A percentile compares a stretch with the other conserved stretches of the same genome.
phyloP scores from a whole-genome alignment of 179 eudicot genomes.

The Carnegiea gigantea region DNA sequence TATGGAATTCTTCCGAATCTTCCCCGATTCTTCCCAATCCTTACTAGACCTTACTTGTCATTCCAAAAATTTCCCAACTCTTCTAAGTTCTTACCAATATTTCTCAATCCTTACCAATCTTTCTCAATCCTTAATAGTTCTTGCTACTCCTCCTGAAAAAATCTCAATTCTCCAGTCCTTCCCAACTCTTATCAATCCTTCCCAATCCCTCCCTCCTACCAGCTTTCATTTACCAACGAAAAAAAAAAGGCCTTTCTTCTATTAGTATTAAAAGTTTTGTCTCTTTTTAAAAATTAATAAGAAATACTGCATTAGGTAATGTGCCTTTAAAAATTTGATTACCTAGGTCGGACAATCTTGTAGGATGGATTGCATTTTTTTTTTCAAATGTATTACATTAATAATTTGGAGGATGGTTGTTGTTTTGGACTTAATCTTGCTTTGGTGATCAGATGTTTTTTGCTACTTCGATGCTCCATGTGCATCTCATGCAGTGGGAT shows the following conservation, averaged over 20 bases:
- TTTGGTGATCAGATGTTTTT: conserved; percentile 79
- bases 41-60: too few relatives aligned
- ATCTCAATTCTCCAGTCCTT: too few relatives aligned
- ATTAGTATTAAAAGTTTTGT: not conserved
- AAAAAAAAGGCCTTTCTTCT: not conserved
- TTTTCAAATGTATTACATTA: not conserved
- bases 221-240: too few relatives aligned
- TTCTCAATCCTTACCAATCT: too few relatives aligned
- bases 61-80: too few relatives aligned
- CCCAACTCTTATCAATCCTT: too few relatives aligned
- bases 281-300: not conserved
- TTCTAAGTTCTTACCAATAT: too few relatives aligned
- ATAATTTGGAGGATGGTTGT: not conserved
- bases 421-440: conserved; percentile 14
- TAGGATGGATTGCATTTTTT: not conserved
- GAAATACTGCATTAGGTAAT: not conserved
- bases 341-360: not conserved
- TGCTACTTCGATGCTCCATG: conserved; percentile 88
- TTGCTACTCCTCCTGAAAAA: too few relatives aligned
- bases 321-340: not conserved
- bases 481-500: conserved; percentile 89
- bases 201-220: too few relatives aligned
- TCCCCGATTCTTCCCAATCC: too few relatives aligned
- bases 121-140: too few relatives aligned
- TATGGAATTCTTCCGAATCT: too few relatives aligned